Conservation (phyloP, 2,329 filamentous ascomycete genomes). For the Cladophialophora immunda region DNA sequence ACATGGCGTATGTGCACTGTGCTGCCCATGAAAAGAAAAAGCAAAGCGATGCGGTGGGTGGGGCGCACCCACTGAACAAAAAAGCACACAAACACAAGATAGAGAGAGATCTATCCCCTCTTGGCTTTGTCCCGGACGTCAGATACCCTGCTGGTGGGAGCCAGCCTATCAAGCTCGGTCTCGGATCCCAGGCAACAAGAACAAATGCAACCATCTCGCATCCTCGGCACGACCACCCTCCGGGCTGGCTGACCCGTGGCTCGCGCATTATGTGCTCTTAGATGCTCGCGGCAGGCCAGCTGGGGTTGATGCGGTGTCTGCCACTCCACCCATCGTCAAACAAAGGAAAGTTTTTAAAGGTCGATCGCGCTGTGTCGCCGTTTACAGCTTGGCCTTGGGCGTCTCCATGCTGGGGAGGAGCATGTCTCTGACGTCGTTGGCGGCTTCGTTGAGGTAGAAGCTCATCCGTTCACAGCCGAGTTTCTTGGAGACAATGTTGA, state of each 20-base stretch:
- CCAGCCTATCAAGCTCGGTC: too few species aligned
- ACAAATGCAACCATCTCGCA: too few species aligned
- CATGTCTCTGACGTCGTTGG: slow-evolving; percentile 85
- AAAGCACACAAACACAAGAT: background rate
- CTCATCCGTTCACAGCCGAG: slow-evolving; percentile 92
- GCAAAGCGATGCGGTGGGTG: too few species aligned
- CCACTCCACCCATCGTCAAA: background rate
- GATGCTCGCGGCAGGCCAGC: background rate
- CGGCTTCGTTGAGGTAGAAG: slow-evolving; percentile 94
- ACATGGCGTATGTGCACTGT: background rate
- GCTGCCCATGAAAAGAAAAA: background rate
- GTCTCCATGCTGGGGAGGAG: slow-evolving; percentile 80
- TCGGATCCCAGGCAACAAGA: too few species aligned
- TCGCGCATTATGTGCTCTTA: background rate
- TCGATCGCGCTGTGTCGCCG: background rate
- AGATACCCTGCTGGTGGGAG: background rate
- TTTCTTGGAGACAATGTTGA: slow-evolving; percentile 96
- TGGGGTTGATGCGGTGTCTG: background rate
- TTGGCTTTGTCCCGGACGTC: background rate
- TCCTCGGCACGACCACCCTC: too few species aligned
- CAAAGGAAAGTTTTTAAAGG: slow-evolving; percentile 13
- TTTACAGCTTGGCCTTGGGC: slow-evolving; percentile 86
- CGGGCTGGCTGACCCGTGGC: too few species aligned
- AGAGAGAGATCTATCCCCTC: background rate
- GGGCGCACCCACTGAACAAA: background rate